A percentile compares a stretch with the other conserved stretches of the same genome.
Conservation (phyloP, 371 early-diverging fungal species). For the Umbelopsis sp. region DNA sequence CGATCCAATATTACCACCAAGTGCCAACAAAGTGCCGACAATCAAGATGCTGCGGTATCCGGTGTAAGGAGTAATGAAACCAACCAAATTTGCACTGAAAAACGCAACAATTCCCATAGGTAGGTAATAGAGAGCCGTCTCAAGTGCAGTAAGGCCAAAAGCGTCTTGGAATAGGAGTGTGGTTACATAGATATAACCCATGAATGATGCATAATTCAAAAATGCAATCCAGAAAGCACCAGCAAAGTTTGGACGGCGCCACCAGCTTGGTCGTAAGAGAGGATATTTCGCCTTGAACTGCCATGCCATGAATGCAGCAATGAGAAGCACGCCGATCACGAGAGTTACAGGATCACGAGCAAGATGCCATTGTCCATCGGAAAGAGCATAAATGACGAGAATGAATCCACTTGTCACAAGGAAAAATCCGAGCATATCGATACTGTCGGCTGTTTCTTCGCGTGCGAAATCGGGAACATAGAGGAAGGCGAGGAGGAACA, state of each 20-base stretch:
- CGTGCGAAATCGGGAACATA: too few species aligned
- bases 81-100: background rate
- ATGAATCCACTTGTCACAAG: conserved; percentile 43
- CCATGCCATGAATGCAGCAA: conserved; percentile 27
- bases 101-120: conserved; percentile 23
- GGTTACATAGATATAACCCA: conserved; percentile 40
- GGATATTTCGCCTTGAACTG: too few species aligned
- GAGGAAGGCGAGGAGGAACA: conserved; percentile 23
- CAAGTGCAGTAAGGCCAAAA: conserved; percentile 36
- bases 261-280: too few species aligned
- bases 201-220: conserved; percentile 33
- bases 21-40: background rate
- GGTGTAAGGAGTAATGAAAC: background rate
- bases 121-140: conserved; percentile 44
- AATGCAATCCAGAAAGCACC: conserved; percentile 33
- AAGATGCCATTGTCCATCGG: conserved; percentile 41
- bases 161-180: conserved; percentile 49
- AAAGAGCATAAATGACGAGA: conserved; percentile 41
- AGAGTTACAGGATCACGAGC: conserved; percentile 36
- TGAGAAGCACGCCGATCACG: conserved; percentile 38
- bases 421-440: background rate
- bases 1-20: background rate
- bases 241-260: conserved; percentile 28
- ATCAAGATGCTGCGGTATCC: background rate
- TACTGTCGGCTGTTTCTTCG: too few species aligned